These are phyloP conservation scores for Secale cereale DNA, from an alignment of 176 grass and related monocot species.

Conservation along the genomic window DNA sequence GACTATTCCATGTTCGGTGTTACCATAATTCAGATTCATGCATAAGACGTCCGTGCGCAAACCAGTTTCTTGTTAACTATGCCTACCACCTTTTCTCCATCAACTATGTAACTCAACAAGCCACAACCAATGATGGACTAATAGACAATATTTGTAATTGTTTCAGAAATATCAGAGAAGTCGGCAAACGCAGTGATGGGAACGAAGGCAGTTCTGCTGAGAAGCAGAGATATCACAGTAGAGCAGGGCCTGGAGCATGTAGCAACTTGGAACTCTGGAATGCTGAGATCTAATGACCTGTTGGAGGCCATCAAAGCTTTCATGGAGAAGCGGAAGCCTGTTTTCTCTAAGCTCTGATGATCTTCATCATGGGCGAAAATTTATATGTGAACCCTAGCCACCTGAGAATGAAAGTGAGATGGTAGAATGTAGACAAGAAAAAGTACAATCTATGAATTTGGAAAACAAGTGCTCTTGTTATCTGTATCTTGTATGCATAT, in stretches of 20 bases:
- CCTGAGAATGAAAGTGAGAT: not conserved
- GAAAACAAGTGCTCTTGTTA: not conserved
- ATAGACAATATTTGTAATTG: not conserved
- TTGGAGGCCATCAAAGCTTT: constrained; percentile 67
- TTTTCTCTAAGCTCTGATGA: constrained; percentile 77
- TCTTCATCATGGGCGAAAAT: not conserved
- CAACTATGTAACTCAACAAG: not conserved
- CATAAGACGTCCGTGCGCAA: not conserved
- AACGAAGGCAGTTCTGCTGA: constrained; percentile 73
- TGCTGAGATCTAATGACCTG: constrained; percentile 80
- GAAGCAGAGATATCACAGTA: constrained; percentile 80
- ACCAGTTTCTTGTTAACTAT: not conserved
- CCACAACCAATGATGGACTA: not conserved
- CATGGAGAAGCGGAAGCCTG: constrained; percentile 67
- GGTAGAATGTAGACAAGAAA: not conserved
- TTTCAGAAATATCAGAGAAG: constrained; percentile 80
- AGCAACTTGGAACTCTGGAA: constrained; percentile 75
- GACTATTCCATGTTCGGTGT: not conserved
- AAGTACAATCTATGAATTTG: not conserved
- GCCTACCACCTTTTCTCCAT: not conserved
- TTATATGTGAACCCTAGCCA: not conserved
- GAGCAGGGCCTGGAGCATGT: constrained; percentile 86
- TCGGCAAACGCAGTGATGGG: constrained; percentile 75
- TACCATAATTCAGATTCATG: not conserved
- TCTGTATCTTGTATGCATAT: not conserved